A percentile compares a stretch with the other conserved stretches of the same genome.
Evolutionary conservation across 441 rosid genomes (phyloP).

Genomic region (Populus hybrid): DNA sequence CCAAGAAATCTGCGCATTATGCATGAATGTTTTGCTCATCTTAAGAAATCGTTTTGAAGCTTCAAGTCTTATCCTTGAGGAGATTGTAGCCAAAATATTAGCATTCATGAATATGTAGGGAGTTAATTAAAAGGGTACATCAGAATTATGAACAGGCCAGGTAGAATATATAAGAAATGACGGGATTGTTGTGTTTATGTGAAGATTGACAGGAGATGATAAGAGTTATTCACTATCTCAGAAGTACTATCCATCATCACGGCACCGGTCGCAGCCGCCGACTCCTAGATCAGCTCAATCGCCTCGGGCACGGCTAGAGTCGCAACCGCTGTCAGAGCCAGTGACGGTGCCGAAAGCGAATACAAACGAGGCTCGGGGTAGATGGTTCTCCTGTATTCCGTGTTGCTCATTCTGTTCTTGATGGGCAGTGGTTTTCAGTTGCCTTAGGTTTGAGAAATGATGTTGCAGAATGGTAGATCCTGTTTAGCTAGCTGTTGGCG

Average conservation of each 20-base stretch:
- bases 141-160: neutral
- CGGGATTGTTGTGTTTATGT: neutral
- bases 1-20: neutral
- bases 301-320: conserved; percentile 4
- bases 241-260: neutral
- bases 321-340: neutral
- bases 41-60: neutral
- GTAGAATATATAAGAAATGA: neutral
- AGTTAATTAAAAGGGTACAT: neutral
- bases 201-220: conserved; percentile 48
- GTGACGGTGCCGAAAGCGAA: conserved; percentile 29
- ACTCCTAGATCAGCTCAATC: conserved; percentile 29
- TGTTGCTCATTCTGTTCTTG: conserved; percentile 43
- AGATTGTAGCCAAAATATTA: no score
- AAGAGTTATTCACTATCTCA: conserved; percentile 24
- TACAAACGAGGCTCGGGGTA: conserved; percentile 16
- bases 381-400: conserved; percentile 62
- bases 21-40: neutral
- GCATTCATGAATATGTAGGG: no score
- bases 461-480: neutral
- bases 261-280: conserved; percentile 18
- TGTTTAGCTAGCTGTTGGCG: no score
- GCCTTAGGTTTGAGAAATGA: neutral
- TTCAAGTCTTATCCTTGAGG: no score
- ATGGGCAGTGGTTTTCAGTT: neutral